Conservation (phyloP, 305 asterid genomes). For the Stenogyne calaminthoides region DNA sequence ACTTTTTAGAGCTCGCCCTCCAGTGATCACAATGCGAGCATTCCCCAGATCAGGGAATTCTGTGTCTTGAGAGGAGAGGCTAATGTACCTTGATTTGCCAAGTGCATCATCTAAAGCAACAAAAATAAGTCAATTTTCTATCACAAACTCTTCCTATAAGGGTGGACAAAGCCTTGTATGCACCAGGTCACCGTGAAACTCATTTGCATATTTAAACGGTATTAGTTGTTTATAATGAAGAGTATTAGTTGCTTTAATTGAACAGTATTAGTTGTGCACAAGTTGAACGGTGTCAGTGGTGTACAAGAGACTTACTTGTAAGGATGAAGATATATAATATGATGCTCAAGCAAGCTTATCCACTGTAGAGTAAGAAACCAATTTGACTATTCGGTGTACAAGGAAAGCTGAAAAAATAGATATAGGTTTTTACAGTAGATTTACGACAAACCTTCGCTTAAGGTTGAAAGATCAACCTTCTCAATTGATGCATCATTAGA, state of each 20-base stretch:
- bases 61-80: slow-evolving; percentile 72
- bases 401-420: background rate
- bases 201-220: no score
- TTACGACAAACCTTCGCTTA: slow-evolving; percentile 68
- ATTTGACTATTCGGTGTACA: slow-evolving; percentile 12
- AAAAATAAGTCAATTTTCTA: slow-evolving; percentile 6
- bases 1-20: slow-evolving; percentile 93
- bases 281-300: no score
- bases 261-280: no score
- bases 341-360: slow-evolving; percentile 16
- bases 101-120: slow-evolving; percentile 60
- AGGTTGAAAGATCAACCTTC: slow-evolving; percentile 76
- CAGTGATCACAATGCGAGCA: slow-evolving; percentile 83
- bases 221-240: no score
- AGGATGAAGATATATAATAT: slow-evolving; percentile 13
- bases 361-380: slow-evolving; percentile 3
- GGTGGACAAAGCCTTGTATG: no score
- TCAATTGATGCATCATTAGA: slow-evolving; percentile 60
- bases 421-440: slow-evolving; percentile 18
- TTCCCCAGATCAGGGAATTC: slow-evolving; percentile 94
- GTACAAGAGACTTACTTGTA: no score
- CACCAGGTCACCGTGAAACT: no score
- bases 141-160: background rate
- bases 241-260: no score
- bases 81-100: slow-evolving; percentile 71